These are phyloP conservation scores for Bombardia bombarda DNA, from an alignment of 495 filamentous ascomycete genomes.

Conservation along the genomic window DNA sequence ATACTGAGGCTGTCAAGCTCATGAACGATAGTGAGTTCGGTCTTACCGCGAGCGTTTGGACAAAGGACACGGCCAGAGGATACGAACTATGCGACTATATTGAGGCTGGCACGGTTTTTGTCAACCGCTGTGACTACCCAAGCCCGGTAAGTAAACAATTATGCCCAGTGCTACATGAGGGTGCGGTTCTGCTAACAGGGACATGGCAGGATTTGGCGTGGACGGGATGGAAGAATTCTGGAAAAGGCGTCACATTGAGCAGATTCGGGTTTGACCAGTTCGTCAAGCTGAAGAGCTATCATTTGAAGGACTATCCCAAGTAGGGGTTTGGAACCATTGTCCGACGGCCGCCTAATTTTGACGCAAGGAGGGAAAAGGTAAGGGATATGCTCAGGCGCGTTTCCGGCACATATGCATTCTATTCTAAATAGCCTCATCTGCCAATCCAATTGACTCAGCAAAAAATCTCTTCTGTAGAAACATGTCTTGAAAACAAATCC, in stretches of 20 bases:
- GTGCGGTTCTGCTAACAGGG: conserved; percentile 18
- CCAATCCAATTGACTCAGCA: conserved; percentile 1
- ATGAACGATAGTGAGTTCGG: conserved; percentile 98
- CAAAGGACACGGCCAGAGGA: conserved; percentile 74
- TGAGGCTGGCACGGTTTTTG: conserved; percentile 93
- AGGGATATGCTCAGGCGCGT: conserved; percentile 12
- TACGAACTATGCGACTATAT: conserved; percentile 70
- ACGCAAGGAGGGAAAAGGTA: conserved; percentile 13
- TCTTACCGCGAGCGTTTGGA: conserved; percentile 96
- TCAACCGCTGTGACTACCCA: conserved; percentile 91
- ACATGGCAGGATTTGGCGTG: conserved; percentile 77
- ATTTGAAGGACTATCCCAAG: conserved; percentile 83
- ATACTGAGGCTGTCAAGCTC: conserved; percentile 70
- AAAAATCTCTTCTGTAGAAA: conserved; percentile 1
- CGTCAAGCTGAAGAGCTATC: conserved; percentile 90
- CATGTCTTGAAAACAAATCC: conserved; percentile 2
- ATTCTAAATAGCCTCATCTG: conserved; percentile 2
- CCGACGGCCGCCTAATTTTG: neutral
- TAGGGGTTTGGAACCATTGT: conserved; percentile 24
- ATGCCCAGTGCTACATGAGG: too few species aligned
- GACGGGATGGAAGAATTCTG: conserved; percentile 97
- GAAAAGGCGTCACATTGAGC: conserved; percentile 82
- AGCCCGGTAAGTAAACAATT: conserved; percentile 86
- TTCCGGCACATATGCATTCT: conserved; percentile 3
- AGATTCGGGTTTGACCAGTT: conserved; percentile 91